Percentiles rank a stretch among this genome's conserved stretches.
Conservation (phyloP, 2,329 filamentous ascomycete species). For the Phyllosticta capitalensis region DNA sequence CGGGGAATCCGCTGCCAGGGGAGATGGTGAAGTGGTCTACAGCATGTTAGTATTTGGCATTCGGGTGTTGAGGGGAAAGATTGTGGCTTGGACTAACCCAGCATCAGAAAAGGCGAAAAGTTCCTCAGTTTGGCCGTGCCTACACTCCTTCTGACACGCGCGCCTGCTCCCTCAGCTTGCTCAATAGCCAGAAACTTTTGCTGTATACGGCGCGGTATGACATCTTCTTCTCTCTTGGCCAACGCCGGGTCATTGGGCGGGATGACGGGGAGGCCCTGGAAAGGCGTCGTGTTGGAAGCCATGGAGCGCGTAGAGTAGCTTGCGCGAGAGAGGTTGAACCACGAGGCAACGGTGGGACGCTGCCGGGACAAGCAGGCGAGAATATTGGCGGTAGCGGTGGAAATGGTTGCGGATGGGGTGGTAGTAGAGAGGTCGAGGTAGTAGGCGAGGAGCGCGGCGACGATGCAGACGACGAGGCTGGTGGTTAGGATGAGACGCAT, state of each 20-base stretch:
- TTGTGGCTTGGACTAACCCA: slow-evolving; percentile 27
- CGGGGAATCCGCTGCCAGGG: slow-evolving; percentile 78
- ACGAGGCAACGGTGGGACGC: slow-evolving; percentile 19
- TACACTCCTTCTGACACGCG: slow-evolving; percentile 76
- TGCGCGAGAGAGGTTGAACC: slow-evolving; percentile 14
- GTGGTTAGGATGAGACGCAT: slow-evolving; percentile 31
- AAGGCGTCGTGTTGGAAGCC: slow-evolving; percentile 26
- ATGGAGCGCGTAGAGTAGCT: slow-evolving; percentile 18
- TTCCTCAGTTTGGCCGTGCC: slow-evolving; percentile 75
- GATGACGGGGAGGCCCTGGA: slow-evolving; percentile 41
- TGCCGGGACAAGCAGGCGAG: slow-evolving; percentile 27
- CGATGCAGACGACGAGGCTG: slow-evolving; percentile 31
- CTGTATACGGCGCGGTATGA: slow-evolving; percentile 63
- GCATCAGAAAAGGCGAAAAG: slow-evolving; percentile 90
- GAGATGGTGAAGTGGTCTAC: slow-evolving; percentile 75
- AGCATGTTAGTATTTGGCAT: background rate
- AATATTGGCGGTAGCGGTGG: slow-evolving; percentile 20
- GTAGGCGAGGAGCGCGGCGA: slow-evolving; percentile 29
- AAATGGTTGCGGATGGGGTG: slow-evolving; percentile 17
- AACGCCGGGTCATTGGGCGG: slow-evolving; percentile 33
- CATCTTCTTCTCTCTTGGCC: slow-evolving; percentile 45
- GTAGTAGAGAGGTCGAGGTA: slow-evolving; percentile 11
- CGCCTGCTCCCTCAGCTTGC: slow-evolving; percentile 80
- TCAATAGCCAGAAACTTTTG: slow-evolving; percentile 78
- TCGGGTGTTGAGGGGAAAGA: slow-evolving; percentile 65